phyloP scores from a whole-genome alignment of 2,329 filamentous ascomycete species.

The Cadophora sp. region DNA sequence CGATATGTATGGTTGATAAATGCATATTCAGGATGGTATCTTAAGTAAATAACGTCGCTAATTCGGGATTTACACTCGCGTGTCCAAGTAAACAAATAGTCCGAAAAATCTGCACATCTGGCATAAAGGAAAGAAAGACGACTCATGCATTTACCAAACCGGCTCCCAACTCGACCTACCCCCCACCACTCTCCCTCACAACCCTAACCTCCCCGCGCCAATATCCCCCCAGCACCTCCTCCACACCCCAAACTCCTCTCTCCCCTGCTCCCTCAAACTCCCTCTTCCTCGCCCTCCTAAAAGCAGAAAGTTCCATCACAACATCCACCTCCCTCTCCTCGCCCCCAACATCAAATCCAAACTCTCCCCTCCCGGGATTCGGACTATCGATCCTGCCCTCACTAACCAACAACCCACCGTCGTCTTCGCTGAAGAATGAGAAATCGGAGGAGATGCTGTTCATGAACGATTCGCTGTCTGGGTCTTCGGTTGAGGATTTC shows the following conservation, averaged over 20 bases:
- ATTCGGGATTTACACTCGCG: neutral
- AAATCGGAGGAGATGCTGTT: constrained; percentile 29
- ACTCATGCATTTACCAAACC: no score
- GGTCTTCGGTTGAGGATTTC: constrained; percentile 35
- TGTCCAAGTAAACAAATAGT: neutral
- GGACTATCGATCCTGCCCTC: constrained; percentile 29
- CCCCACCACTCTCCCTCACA: constrained; percentile 17
- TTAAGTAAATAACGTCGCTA: neutral
- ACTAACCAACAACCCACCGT: constrained; percentile 30
- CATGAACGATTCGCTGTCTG: constrained; percentile 33
- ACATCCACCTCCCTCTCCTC: constrained; percentile 26
- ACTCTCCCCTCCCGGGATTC: constrained; percentile 1
- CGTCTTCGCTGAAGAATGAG: constrained; percentile 35
- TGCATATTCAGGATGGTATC: neutral
- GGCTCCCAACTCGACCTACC: neutral
- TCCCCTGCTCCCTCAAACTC: constrained; percentile 19
- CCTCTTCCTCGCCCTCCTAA: constrained; percentile 29
- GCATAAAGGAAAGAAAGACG: neutral
- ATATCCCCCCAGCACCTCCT: constrained; percentile 30
- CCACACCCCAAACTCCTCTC: constrained; percentile 13
- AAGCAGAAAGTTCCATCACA: constrained; percentile 26
- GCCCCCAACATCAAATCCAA: constrained; percentile 19
- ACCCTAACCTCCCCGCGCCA: constrained; percentile 35
- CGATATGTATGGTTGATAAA: neutral
- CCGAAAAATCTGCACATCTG: neutral